Base-by-base conservation (phyloP, 768 basidiomycete genomes). In the Macrolepiota dolichaula region DNA sequence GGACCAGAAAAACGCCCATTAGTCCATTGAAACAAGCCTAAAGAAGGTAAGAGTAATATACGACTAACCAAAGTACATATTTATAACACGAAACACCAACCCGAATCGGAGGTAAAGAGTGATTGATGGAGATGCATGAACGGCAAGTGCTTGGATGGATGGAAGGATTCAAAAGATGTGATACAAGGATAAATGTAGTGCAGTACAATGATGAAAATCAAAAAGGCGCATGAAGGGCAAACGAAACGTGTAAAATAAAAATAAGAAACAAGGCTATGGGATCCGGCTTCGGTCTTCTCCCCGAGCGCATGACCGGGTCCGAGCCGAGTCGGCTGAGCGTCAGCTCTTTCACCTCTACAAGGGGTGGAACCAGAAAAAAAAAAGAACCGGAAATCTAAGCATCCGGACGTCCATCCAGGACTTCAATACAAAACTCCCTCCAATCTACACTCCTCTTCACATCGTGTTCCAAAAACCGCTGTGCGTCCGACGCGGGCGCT, bases 401-500 rank as follows among this genome's bases (percentile, higher is more conserved):
- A n/a, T 36, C 35, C 46, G 29, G n/a, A 22, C 35, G 44, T 10
- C 46, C 57, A 57, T 50, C 68, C 53, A 78, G 55, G 57, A 82
- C 72, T 51, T 83, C 79, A 17, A 75, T 72, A 63, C 85, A 84
- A 58, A 85, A 85, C 67, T 84, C 78, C 3, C 83, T 77, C 84
- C 84, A 86, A 68, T 86, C 83, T 42, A 80, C 76, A 40, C 72
- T 69, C 1, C 73, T 75, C 5, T 75, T 74, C 12, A 60, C 51
- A 53, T 60, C 59, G 44, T 79, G 77, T 50, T 77, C 74, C 62
- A 57, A 63, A 44, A 72, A 70, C 5, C 68, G 70, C 36, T 68
- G 67, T 4, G 57, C 44, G 37, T 60, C 57, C 13, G 54, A 51
- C 70, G 52, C 51, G 67, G 55, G 47, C 67, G 69, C 15, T 62